Conservation (phyloP, 2,329 filamentous ascomycete genomes). For the Emergomyces pasteurianus region DNA sequence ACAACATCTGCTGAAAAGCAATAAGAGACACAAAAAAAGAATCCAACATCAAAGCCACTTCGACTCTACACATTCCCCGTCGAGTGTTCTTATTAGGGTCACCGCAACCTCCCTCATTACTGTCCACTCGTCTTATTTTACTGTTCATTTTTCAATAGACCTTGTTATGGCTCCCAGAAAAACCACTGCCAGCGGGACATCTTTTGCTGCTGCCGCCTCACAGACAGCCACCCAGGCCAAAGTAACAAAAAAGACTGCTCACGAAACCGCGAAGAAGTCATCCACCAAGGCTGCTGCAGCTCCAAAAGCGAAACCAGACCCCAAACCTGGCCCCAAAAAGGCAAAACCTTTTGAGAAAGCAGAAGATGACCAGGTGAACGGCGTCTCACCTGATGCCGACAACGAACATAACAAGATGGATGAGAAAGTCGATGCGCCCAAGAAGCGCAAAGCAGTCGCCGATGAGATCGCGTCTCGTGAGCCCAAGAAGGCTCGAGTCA, state of each 20-base stretch:
- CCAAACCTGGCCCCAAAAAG: background rate
- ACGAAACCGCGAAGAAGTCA: conserved; percentile 10
- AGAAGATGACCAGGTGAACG: conserved; percentile 1
- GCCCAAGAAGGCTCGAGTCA: conserved; percentile 21
- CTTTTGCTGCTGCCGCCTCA: conserved; percentile 9
- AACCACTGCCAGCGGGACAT: conserved; percentile 18
- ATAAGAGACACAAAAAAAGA: background rate
- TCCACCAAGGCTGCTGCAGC: conserved; percentile 6
- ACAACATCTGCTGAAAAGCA: background rate
- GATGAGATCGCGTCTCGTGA: conserved; percentile 19
- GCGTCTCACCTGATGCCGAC: background rate
- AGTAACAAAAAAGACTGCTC: conserved; percentile 15
- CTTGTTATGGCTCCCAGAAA: conserved; percentile 14
- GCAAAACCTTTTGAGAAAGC: background rate
- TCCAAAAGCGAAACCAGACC: conserved; percentile 12
- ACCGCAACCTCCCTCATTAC: background rate
- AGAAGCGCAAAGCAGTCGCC: conserved; percentile 24
- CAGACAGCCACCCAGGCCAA: conserved; percentile 16
- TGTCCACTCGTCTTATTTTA: background rate
- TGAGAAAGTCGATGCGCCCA: background rate
- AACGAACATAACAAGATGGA: background rate
- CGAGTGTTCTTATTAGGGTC: background rate
- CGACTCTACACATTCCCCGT: background rate
- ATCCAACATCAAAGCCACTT: background rate
- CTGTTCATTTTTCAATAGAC: background rate